Percentiles rank a stretch among this genome's conserved stretches.
Evolutionary conservation across 768 basidiomycete genomes (phyloP).

Genomic region (Gyrodon lividus): DNA sequence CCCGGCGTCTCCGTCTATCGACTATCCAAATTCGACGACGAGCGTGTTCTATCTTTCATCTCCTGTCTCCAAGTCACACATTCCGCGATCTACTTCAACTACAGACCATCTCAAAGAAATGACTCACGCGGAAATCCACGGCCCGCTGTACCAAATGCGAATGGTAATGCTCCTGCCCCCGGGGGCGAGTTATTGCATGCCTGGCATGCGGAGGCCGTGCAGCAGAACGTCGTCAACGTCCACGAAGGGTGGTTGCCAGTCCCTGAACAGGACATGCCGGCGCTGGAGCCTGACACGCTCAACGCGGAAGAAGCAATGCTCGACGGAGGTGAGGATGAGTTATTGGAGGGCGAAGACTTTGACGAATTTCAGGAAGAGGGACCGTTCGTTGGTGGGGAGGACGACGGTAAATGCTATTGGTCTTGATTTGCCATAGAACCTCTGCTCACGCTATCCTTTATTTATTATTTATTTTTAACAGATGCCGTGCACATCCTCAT

Average conservation of each 20-base stretch:
- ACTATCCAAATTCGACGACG: conserved; percentile 16
- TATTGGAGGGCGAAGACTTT: conserved; percentile 7
- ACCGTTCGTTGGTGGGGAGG: conserved; percentile 1
- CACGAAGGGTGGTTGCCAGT: neutral
- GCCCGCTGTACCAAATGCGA: neutral
- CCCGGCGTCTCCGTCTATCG: conserved; percentile 27
- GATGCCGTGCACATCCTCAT: conserved; percentile 14
- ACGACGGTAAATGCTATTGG: conserved; percentile 7
- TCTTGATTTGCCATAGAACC: neutral
- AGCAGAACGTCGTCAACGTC: neutral
- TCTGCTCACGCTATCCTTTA: conserved; percentile 7
- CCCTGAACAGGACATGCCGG: neutral
- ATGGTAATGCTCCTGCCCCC: too few relatives aligned
- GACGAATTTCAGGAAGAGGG: conserved; percentile 10
- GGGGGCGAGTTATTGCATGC: too few relatives aligned
- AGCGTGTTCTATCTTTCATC: conserved; percentile 25
- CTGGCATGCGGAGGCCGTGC: neutral
- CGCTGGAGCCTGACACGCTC: neutral
- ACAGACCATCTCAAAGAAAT: conserved; percentile 11
- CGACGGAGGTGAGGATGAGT: conserved; percentile 4
- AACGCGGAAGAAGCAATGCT: conserved; percentile 5
- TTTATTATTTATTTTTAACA: neutral
- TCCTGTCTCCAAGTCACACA: conserved; percentile 57
- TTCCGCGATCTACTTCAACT: conserved; percentile 49
- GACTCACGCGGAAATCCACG: neutral